Conservation (phyloP, 805 yeast genomes). For the Saccharomyces kudriavzevii region DNA sequence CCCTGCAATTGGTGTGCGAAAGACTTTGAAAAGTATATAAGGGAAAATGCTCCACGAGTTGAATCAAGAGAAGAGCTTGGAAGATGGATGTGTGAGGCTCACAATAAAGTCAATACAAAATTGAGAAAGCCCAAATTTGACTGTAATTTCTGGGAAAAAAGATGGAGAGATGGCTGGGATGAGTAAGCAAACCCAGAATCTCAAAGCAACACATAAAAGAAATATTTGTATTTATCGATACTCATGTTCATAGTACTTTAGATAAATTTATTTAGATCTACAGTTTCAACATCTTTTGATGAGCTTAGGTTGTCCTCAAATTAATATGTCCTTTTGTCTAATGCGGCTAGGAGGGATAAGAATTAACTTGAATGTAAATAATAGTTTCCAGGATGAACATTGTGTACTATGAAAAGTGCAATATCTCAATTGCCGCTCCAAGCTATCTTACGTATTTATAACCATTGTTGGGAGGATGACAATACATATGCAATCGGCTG, state of each 20-base stretch:
- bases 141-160: conserved; percentile 80
- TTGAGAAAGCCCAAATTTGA: conserved; percentile 81
- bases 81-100: conserved; percentile 89
- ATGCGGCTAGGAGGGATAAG: too few relatives aligned
- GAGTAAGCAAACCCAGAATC: background rate
- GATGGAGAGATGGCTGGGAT: conserved; percentile 96
- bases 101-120: conserved; percentile 83
- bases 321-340: background rate
- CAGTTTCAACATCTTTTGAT: background rate
- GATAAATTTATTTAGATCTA: background rate
- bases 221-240: background rate
- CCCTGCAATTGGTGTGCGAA: conserved; percentile 93
- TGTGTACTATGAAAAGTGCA: too few relatives aligned
- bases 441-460: too few relatives aligned
- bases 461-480: too few relatives aligned
- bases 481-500: too few relatives aligned
- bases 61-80: conserved; percentile 72
- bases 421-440: too few relatives aligned
- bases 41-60: conserved; percentile 46
- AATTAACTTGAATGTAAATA: too few relatives aligned
- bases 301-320: background rate
- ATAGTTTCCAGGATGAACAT: too few relatives aligned
- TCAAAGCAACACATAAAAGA: background rate
- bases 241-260: background rate
- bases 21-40: conserved; percentile 64